These are phyloP conservation scores for Arthrinium phaeospermum DNA, from an alignment of 2,329 filamentous ascomycete species.

Conservation along the genomic window DNA sequence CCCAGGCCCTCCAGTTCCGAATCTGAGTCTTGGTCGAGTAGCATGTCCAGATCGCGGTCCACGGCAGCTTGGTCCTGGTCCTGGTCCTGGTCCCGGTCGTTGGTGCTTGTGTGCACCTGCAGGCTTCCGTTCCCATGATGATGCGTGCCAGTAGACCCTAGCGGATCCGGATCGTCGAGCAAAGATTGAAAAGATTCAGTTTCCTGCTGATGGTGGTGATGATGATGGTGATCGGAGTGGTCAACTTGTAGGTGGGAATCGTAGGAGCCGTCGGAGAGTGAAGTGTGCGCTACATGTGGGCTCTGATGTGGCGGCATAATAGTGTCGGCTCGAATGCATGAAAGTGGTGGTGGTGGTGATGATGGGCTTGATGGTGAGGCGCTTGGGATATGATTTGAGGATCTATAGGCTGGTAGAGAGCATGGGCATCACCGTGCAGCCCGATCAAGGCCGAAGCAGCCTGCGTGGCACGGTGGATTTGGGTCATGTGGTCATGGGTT, in stretches of 20 bases:
- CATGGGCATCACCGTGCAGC: slow-evolving; percentile 36
- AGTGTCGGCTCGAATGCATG: slow-evolving; percentile 30
- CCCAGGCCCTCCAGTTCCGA: slow-evolving; percentile 32
- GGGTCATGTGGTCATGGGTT: slow-evolving; percentile 33
- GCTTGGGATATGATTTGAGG: slow-evolving; percentile 62
- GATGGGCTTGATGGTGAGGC: slow-evolving; percentile 35
- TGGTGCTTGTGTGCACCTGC: not conserved
- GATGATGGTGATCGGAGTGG: slow-evolving; percentile 31
- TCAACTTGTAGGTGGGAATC: slow-evolving; percentile 28
- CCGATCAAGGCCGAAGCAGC: slow-evolving; percentile 33
- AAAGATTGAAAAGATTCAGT: slow-evolving; percentile 59
- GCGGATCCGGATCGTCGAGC: slow-evolving; percentile 52
- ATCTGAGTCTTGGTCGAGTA: slow-evolving; percentile 35
- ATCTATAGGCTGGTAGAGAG: slow-evolving; percentile 61
- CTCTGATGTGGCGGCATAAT: slow-evolving; percentile 23
- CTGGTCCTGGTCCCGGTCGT: slow-evolving; percentile 25
- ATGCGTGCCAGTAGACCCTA: slow-evolving; percentile 36
- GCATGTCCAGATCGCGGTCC: slow-evolving; percentile 39
- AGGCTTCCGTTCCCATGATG: slow-evolving; percentile 17
- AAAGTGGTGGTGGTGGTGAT: slow-evolving; percentile 41
- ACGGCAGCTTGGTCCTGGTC: slow-evolving; percentile 32
- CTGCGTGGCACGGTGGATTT: slow-evolving; percentile 28
- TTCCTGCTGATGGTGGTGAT: slow-evolving; percentile 37
- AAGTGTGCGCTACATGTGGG: slow-evolving; percentile 28
- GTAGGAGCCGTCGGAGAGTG: slow-evolving; percentile 29